Evolutionary conservation across 2,329 filamentous ascomycete species (phyloP).

Genomic region (Hymenotorrendiella dingleyae): DNA sequence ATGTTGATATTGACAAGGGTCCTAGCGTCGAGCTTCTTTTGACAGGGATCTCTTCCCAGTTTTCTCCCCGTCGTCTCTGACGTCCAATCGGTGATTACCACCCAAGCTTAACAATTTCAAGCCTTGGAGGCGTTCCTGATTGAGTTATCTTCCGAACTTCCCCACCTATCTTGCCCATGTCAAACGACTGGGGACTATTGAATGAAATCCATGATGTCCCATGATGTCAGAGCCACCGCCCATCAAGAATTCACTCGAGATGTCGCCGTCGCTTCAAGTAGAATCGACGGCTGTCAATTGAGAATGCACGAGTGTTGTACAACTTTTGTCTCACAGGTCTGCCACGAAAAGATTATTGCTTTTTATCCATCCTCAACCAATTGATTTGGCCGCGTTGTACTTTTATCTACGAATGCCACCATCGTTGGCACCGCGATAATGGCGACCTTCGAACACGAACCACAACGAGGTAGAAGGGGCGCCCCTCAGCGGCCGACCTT

Average conservation of each 20-base stretch:
- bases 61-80: neutral
- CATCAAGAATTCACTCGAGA: neutral
- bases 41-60: neutral
- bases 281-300: too few relatives aligned
- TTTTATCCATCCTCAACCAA: too few relatives aligned
- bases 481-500: slow-evolving; percentile 15
- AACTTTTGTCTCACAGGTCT: too few relatives aligned
- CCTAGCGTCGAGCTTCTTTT: too few relatives aligned
- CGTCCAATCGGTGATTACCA: too few relatives aligned
- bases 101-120: neutral
- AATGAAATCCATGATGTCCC: neutral
- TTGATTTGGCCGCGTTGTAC: too few relatives aligned
- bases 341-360: too few relatives aligned
- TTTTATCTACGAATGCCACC: too few relatives aligned
- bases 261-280: too few relatives aligned
- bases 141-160: slow-evolving; percentile 1
- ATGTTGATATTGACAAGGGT: too few relatives aligned
- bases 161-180: slow-evolving; percentile 1
- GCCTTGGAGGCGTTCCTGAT: slow-evolving; percentile 1
- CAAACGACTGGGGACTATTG: neutral
- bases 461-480: slow-evolving; percentile 12
- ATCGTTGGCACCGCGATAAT: too few relatives aligned
- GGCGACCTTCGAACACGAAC: slow-evolving; percentile 8
- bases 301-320: too few relatives aligned
- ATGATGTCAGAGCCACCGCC: neutral